Conservation (phyloP, 2,329 filamentous ascomycete species). For the Fusarium torulosum region DNA sequence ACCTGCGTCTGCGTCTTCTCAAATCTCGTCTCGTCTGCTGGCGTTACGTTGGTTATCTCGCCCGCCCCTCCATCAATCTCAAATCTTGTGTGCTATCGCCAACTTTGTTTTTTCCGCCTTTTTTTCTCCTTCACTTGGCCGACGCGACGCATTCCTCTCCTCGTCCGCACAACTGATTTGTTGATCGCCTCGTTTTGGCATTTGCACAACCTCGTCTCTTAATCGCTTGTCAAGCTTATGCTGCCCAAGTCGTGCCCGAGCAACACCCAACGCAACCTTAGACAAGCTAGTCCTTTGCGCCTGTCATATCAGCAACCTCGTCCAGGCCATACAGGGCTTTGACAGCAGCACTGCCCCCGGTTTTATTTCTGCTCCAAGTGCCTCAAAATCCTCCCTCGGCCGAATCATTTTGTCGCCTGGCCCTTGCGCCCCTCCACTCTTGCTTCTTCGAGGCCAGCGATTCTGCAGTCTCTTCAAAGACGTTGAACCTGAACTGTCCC, state of each 20-base stretch:
- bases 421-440: constrained; percentile 44
- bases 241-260: constrained; percentile 41
- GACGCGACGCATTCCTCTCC: constrained; percentile 44
- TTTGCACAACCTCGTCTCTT: constrained; percentile 6
- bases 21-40: constrained; percentile 26
- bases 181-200: constrained; percentile 17
- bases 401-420: constrained; percentile 42
- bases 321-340: constrained; percentile 38
- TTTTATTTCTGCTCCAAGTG: constrained; percentile 42
- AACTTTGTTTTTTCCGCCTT: constrained; percentile 40
- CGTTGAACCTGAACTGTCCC: constrained; percentile 39
- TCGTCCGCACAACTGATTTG: constrained; percentile 20
- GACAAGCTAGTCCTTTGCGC: constrained; percentile 36
- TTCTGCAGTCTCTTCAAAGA: constrained; percentile 45
- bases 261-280: constrained; percentile 43
- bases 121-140: constrained; percentile 36
- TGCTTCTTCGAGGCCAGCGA: constrained; percentile 36
- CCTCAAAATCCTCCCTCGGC: constrained; percentile 39
- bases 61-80: constrained; percentile 43
- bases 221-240: constrained; percentile 31
- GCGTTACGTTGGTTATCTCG: constrained; percentile 29
- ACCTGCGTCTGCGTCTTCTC: too few relatives aligned
- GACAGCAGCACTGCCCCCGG: constrained; percentile 36
- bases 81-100: constrained; percentile 38
- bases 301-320: constrained; percentile 42